These are phyloP conservation scores for Aspergillus sp. DNA, from an alignment of 2,329 filamentous ascomycete genomes.

Conservation along the genomic window DNA sequence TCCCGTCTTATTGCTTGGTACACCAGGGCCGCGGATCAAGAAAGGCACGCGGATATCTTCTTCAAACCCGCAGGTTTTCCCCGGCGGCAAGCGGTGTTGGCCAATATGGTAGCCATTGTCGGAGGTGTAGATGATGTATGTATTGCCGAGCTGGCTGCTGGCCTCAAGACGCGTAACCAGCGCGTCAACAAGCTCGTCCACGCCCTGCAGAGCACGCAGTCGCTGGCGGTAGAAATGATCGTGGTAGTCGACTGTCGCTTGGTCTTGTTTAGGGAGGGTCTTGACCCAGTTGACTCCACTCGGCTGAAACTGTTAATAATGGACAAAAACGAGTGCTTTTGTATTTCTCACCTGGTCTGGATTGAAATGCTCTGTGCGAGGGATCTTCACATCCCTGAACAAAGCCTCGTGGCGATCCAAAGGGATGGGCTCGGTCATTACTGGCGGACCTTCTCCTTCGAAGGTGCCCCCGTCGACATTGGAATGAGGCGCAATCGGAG, in stretches of 20 bases:
- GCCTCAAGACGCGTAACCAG: constrained; percentile 44
- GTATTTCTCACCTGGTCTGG: background rate
- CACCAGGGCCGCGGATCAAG: constrained; percentile 11
- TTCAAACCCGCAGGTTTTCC: constrained; percentile 56
- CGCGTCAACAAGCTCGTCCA: constrained; percentile 54
- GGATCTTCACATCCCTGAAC: constrained; percentile 59
- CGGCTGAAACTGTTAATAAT: constrained; percentile 2
- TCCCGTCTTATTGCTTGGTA: background rate
- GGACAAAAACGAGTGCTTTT: background rate
- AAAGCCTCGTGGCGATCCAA: constrained; percentile 55
- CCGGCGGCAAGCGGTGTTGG: constrained; percentile 58
- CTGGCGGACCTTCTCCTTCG: background rate
- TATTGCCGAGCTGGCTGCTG: constrained; percentile 47
- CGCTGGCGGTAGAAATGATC: constrained; percentile 53
- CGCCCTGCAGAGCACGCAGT: constrained; percentile 51
- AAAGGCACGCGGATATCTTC: constrained; percentile 15
- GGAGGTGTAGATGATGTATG: constrained; percentile 60
- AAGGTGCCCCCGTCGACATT: constrained; percentile 43
- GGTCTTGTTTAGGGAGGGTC: constrained; percentile 44
- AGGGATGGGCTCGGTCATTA: constrained; percentile 15
- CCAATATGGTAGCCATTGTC: constrained; percentile 62
- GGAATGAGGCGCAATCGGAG: constrained; percentile 67
- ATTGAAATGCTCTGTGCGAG: constrained; percentile 47
- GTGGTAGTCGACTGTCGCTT: constrained; percentile 49
- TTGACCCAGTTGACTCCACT: constrained; percentile 49